Conservation (phyloP, 768 basidiomycete species). For the Russula sp. region DNA sequence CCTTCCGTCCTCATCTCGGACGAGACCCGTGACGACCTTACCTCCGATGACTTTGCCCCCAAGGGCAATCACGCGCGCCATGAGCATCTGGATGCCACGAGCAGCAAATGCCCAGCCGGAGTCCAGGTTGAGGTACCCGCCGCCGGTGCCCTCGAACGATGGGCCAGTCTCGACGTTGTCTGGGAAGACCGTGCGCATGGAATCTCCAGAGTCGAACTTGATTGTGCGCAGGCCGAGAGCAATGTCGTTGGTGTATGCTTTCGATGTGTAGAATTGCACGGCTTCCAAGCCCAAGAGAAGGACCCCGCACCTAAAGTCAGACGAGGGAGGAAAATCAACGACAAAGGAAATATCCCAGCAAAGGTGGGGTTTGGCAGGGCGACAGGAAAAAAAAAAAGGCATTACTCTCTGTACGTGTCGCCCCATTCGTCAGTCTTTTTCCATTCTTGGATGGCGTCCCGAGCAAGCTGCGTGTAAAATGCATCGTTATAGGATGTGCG, state of each 20-base stretch:
- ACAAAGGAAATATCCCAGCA: not conserved
- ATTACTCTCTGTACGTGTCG: slow-evolving; percentile 79
- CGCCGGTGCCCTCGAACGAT: slow-evolving; percentile 33
- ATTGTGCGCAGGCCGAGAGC: slow-evolving; percentile 46
- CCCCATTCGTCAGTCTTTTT: slow-evolving; percentile 55
- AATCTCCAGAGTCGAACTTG: slow-evolving; percentile 32
- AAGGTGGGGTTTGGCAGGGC: not conserved
- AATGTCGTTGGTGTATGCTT: slow-evolving; percentile 57
- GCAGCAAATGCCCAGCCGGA: slow-evolving; percentile 83
- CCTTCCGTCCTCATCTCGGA: slow-evolving; percentile 31
- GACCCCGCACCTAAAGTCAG: slow-evolving; percentile 53
- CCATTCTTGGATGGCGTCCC: slow-evolving; percentile 74
- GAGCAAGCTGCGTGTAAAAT: slow-evolving; percentile 63
- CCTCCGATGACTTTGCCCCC: slow-evolving; percentile 56
- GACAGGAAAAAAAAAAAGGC: not conserved
- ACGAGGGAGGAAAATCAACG: not conserved
- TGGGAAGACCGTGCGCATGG: slow-evolving; percentile 44
- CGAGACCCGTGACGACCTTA: slow-evolving; percentile 47
- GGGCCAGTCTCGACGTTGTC: slow-evolving; percentile 30
- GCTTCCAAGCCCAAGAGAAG: slow-evolving; percentile 43
- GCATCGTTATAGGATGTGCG: slow-evolving; percentile 64
- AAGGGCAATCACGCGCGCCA: slow-evolving; percentile 46
- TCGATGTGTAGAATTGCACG: slow-evolving; percentile 38
- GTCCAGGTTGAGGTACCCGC: slow-evolving; percentile 69
- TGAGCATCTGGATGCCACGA: slow-evolving; percentile 51